Percentiles rank a stretch among this genome's conserved stretches.
These are phyloP conservation scores for Russula olivacea DNA, from an alignment of 768 basidiomycete species.

Conservation along the genomic window DNA sequence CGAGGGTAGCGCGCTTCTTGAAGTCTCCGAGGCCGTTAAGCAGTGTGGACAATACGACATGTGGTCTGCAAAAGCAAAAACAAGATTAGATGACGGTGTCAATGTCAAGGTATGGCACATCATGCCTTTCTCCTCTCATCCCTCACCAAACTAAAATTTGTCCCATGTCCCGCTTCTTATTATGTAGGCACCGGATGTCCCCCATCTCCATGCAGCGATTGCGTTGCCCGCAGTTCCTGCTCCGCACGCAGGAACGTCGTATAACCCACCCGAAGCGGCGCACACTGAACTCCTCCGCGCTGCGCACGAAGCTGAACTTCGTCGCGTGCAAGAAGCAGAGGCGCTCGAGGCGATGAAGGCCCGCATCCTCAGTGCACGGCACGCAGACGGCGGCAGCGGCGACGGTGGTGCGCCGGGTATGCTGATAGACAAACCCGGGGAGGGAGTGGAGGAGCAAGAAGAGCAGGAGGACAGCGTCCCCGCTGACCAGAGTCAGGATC, in stretches of 20 bases:
- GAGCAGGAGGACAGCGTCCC: conserved; percentile 33
- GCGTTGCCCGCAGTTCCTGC: conserved; percentile 57
- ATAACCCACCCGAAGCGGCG: conserved; percentile 74
- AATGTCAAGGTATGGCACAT: conserved; percentile 45
- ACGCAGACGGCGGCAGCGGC: conserved; percentile 29
- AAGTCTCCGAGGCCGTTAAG: conserved; percentile 63
- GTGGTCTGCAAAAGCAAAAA: conserved; percentile 46
- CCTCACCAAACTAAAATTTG: not conserved
- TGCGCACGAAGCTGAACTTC: conserved; percentile 63
- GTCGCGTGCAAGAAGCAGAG: conserved; percentile 47
- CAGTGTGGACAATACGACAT: conserved; percentile 61
- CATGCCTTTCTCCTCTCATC: too few relatives aligned
- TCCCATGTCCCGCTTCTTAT: not conserved
- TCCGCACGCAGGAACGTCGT: conserved; percentile 82
- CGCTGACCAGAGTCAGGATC: conserved; percentile 12
- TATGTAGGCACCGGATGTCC: conserved; percentile 43
- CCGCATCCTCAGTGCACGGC: conserved; percentile 48
- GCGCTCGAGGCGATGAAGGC: conserved; percentile 49
- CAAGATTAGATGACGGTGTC: conserved; percentile 33
- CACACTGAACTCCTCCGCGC: conserved; percentile 65
- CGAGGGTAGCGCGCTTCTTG: conserved; percentile 57
- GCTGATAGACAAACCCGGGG: conserved; percentile 48
- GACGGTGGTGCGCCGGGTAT: conserved; percentile 54
- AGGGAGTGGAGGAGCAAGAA: conserved; percentile 31
- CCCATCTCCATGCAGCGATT: conserved; percentile 47